Evolutionary conservation across 2,329 filamentous ascomycete genomes (phyloP).

Genomic region (Aspergillus sp.): DNA sequence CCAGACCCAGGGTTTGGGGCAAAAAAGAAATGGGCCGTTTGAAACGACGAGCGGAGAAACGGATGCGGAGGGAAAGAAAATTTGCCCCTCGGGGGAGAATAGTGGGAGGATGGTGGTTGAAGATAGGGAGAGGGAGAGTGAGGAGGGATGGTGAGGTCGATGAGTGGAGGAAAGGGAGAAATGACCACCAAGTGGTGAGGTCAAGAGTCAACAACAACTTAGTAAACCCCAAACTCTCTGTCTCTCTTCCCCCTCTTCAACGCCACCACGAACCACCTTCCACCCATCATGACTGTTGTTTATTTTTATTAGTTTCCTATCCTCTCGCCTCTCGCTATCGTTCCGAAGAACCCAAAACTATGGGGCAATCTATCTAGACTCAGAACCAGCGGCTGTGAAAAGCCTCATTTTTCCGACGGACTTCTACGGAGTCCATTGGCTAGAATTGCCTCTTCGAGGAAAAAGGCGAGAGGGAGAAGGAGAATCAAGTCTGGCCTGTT

Average conservation of each 20-base stretch:
- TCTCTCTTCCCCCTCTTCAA: not conserved
- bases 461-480: too few species aligned
- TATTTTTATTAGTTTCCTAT: not conserved
- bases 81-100: not conserved
- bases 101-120: not conserved
- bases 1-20: not conserved
- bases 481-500: constrained; percentile 5
- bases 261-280: not conserved
- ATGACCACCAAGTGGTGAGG: not conserved
- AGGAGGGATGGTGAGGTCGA: not conserved
- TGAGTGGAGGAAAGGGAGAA: constrained; percentile 1
- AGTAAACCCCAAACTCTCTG: not conserved
- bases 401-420: too few species aligned
- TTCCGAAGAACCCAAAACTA: not conserved
- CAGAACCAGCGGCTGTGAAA: too few species aligned
- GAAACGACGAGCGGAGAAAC: not conserved
- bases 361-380: too few species aligned
- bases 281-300: too few species aligned
- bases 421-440: too few species aligned
- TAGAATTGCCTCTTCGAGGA: too few species aligned
- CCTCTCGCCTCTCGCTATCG: not conserved
- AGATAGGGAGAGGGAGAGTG: not conserved
- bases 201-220: not conserved
- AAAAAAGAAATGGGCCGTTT: not conserved
- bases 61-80: not conserved